Base-by-base conservation (phyloP, 345 rosid species). In the Anacardium occidentale region DNA sequence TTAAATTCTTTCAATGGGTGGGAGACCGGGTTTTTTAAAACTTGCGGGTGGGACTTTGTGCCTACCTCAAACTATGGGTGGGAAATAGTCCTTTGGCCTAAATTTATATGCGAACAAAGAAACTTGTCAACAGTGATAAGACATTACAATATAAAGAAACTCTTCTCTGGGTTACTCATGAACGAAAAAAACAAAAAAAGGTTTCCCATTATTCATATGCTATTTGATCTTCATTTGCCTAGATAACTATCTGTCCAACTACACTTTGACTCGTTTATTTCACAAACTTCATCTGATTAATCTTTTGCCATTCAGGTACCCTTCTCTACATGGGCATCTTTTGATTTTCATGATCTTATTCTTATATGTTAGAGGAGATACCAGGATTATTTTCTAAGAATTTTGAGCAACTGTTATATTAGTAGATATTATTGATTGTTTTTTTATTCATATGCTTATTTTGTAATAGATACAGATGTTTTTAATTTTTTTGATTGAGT, bases 231-330 rank as follows among this genome's bases (percentile, higher is more conserved):
- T 17, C 20, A 45, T 17, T 17, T 48, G 6, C 29, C 34, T 50
- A 14, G 14, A 3, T 50, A 50, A 50, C 13, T 2, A 18, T 22
- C 54, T 45, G 68, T 29, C 54, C 7, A 2, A 48, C 8, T 18
- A 13, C 37, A 14, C 37, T 3, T 17, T 20, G 14, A 67, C 42
- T 37, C 37, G 40, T 67, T 22, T 55, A 34, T 32, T 14, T 64
- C 54, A 3, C 34, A 24, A 64, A 15, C 54, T 64, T 45, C 54
- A 45, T 64, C 45, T 24, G 68, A 45, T 22, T 37, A 7, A 37
- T 34, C 48, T 34, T 53, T 34, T 6, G 34, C 13, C 52, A 44
- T 68, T 54, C 71, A 21, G 71, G 71, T 54, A 7, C 51, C 20
- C 7, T 34, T 9, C 32, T 53, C 44, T 53, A 32, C 60, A 10